A percentile compares a stretch with the other conserved stretches of the same genome.
These are phyloP conservation scores for Gilbertella persicaria DNA, from an alignment of 371 early-diverging fungal species.

Conservation along the genomic window DNA sequence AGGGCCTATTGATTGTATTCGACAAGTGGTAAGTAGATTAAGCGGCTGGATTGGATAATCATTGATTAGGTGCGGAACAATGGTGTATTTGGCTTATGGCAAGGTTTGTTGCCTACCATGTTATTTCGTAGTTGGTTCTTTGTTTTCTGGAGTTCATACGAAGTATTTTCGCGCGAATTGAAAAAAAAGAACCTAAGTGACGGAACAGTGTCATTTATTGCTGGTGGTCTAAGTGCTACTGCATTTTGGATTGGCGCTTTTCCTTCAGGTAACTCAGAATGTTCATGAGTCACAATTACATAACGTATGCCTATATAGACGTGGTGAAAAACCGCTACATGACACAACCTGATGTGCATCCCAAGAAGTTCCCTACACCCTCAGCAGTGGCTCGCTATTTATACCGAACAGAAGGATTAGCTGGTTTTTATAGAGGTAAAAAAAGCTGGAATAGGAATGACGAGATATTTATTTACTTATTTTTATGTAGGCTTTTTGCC, in stretches of 20 bases:
- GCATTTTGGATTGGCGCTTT: slow-evolving; percentile 88
- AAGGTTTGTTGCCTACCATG: slow-evolving; percentile 81
- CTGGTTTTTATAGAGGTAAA: slow-evolving; percentile 72
- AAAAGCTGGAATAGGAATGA: background rate
- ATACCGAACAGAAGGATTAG: slow-evolving; percentile 64
- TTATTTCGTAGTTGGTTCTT: slow-evolving; percentile 88
- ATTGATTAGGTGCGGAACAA: slow-evolving; percentile 61
- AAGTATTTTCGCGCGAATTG: slow-evolving; percentile 60
- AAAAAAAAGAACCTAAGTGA: slow-evolving; percentile 50
- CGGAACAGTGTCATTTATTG: slow-evolving; percentile 76
- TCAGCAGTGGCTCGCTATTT: slow-evolving; percentile 54
- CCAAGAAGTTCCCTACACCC: slow-evolving; percentile 62
- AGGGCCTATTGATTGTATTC: slow-evolving; percentile 87
- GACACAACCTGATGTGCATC: slow-evolving; percentile 81
- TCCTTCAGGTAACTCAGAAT: slow-evolving; percentile 64
- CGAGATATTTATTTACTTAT: background rate
- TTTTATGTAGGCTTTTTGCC: slow-evolving; percentile 72
- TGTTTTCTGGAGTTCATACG: slow-evolving; percentile 87
- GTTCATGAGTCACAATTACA: slow-evolving; percentile 9
- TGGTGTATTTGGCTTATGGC: slow-evolving; percentile 82
- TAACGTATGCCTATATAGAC: slow-evolving; percentile 43
- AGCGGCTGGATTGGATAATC: background rate
- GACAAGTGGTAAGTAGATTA: slow-evolving; percentile 57
- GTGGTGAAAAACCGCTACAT: slow-evolving; percentile 91
- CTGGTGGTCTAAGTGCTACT: slow-evolving; percentile 89